Conservation (phyloP, 371 early-diverging fungal species). For the Rhizopus delemar region DNA sequence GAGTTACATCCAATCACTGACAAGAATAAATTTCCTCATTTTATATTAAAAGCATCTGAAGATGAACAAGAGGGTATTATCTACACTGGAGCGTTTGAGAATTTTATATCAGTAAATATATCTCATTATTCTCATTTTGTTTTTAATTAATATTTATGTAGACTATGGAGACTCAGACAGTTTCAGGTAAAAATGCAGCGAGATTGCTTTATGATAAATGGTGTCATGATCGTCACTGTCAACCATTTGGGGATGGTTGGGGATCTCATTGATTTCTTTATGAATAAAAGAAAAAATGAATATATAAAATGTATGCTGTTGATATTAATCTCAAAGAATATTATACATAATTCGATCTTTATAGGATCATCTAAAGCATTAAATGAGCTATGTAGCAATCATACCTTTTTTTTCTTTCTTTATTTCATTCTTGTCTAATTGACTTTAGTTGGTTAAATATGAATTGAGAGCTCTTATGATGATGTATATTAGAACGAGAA, state of each 20-base stretch:
- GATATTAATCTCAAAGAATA: too few species aligned
- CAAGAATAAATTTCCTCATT: conserved; percentile 22
- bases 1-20: conserved; percentile 41
- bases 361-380: too few species aligned
- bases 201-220: conserved; percentile 52
- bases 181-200: conserved; percentile 59
- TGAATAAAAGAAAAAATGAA: too few species aligned
- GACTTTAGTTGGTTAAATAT: too few species aligned
- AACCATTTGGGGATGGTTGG: conserved; percentile 50
- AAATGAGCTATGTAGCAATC: too few species aligned
- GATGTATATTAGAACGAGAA: too few species aligned
- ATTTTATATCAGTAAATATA: conserved; percentile 56
- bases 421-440: too few species aligned
- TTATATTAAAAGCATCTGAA: conserved; percentile 26
- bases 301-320: too few species aligned
- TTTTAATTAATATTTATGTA: conserved; percentile 15
- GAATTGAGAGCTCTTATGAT: too few species aligned
- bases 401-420: too few species aligned
- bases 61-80: conserved; percentile 46
- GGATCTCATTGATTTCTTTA: conserved; percentile 12
- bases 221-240: conserved; percentile 29
- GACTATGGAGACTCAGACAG: conserved; percentile 72
- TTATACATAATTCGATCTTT: too few species aligned
- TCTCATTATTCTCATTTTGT: too few species aligned
- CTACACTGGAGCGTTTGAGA: conserved; percentile 64